These are phyloP conservation scores for Cutaneotrichosporon arboriforme DNA, from an alignment of 1,284 basidiomycete species.

Conservation along the genomic window DNA sequence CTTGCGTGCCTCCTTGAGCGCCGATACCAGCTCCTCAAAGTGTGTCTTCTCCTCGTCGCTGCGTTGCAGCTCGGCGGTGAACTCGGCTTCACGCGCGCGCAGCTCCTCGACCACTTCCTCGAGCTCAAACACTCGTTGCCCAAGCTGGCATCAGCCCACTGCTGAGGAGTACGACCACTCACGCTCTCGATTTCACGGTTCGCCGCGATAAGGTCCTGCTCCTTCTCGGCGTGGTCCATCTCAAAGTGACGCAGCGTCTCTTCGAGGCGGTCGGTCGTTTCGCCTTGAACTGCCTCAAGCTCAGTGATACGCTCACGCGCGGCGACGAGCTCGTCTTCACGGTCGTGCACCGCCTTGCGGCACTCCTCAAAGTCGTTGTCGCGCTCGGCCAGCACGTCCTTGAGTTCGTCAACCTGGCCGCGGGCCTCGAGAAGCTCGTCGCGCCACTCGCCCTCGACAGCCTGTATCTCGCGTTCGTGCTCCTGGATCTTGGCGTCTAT, in stretches of 20 bases:
- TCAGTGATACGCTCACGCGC: conserved; percentile 35
- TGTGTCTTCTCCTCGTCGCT: conserved; percentile 59
- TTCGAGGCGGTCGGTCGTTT: conserved; percentile 42
- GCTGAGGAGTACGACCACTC: conserved; percentile 12
- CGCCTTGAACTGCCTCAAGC: conserved; percentile 37
- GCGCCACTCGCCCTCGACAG: conserved; percentile 44
- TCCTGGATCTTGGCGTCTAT: conserved; percentile 41
- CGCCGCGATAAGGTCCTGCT: conserved; percentile 50
- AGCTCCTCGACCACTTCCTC: conserved; percentile 58
- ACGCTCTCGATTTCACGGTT: conserved; percentile 67
- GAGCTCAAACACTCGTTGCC: conserved; percentile 46
- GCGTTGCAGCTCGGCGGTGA: conserved; percentile 49
- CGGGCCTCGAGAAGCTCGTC: conserved; percentile 43
- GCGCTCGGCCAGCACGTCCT: conserved; percentile 39
- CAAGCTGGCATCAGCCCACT: conserved; percentile 27
- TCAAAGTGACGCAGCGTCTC: conserved; percentile 43
- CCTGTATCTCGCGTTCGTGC: conserved; percentile 42
- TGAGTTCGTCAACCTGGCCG: conserved; percentile 43
- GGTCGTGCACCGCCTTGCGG: conserved; percentile 30
- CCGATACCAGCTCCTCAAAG: conserved; percentile 63
- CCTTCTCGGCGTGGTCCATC: conserved; percentile 42
- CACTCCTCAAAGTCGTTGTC: conserved; percentile 39
- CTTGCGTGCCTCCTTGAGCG: conserved; percentile 66
- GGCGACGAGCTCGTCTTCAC: conserved; percentile 33
- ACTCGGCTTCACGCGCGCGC: conserved; percentile 56